Conservation (phyloP, 345 rosid species). For the Arabidopsis thaliana region DNA sequence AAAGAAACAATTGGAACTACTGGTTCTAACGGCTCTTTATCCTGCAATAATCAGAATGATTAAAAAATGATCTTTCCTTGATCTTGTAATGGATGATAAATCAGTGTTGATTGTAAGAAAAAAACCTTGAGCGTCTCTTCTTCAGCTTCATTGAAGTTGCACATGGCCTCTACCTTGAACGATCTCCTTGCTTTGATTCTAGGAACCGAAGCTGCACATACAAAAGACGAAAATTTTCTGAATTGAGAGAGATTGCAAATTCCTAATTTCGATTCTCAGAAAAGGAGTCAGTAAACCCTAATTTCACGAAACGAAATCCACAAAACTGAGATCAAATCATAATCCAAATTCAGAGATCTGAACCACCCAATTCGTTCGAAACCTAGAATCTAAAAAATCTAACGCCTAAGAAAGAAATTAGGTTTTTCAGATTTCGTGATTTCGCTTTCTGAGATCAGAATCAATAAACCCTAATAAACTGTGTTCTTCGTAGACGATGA, state of each 20-base stretch:
- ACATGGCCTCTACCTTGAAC: conserved; percentile 65
- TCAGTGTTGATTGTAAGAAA: background rate
- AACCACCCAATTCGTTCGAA: conserved; percentile 4
- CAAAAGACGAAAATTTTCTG: background rate
- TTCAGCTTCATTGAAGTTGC: conserved; percentile 78
- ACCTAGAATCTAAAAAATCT: background rate
- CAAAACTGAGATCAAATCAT: conserved; percentile 7
- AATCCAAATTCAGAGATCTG: conserved; percentile 16
- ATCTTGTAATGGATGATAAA: background rate
- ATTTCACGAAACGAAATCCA: background rate
- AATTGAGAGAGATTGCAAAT: background rate
- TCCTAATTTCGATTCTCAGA: conserved; percentile 11
- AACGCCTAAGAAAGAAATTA: background rate
- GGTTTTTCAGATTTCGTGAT: background rate
- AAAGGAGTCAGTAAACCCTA: conserved; percentile 25
- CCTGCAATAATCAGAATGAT: conserved; percentile 32
- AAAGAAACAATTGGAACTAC: conserved; percentile 1
- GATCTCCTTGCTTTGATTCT: conserved; percentile 81
- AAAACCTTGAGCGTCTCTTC: conserved; percentile 60
- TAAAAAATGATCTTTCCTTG: background rate
- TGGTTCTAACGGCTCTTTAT: conserved; percentile 18
- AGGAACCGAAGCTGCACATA: conserved; percentile 74
- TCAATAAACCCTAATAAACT: background rate
- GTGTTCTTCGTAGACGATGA: background rate
- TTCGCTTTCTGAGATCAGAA: background rate